Evolutionary conservation across 2,329 filamentous ascomycete genomes (phyloP).

Genomic region (Juglanconis oblonga): DNA sequence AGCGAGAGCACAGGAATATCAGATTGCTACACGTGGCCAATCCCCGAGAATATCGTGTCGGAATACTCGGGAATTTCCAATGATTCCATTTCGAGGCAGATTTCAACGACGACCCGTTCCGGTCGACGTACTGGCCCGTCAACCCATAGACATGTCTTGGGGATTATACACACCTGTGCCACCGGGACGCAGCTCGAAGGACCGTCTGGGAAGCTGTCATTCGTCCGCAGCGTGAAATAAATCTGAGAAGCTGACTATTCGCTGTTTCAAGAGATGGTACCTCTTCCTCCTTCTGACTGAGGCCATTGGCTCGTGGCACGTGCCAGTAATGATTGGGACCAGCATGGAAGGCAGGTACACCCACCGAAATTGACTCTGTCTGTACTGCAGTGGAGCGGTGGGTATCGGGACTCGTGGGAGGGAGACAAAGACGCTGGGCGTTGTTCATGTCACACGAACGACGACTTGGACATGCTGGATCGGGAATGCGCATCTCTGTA

Average conservation of each 20-base stretch:
- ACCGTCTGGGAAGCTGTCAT: slow-evolving; percentile 8
- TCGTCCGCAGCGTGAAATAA: not conserved
- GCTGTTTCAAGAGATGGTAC: not conserved
- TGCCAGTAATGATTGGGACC: not conserved
- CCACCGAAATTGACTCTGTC: slow-evolving; percentile 25
- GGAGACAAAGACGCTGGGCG: not conserved
- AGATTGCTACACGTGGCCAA: not conserved
- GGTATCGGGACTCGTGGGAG: not conserved
- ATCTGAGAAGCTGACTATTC: not conserved
- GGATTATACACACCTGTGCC: not conserved
- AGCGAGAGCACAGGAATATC: not conserved
- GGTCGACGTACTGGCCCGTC: slow-evolving; percentile 1
- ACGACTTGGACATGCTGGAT: slow-evolving; percentile 4
- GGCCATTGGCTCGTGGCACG: slow-evolving; percentile 1
- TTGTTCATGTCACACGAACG: not conserved
- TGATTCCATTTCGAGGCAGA: not conserved
- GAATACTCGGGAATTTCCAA: not conserved
- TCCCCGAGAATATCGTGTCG: not conserved
- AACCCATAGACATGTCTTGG: slow-evolving; percentile 7
- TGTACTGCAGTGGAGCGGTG: not conserved
- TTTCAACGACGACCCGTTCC: not conserved
- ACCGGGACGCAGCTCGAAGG: not conserved
- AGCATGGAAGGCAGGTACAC: not conserved
- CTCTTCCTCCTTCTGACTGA: not conserved
- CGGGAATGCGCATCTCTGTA: slow-evolving; percentile 10